These are phyloP conservation scores for Dentipellis fragilis DNA, from an alignment of 768 basidiomycete genomes.

Conservation along the genomic window DNA sequence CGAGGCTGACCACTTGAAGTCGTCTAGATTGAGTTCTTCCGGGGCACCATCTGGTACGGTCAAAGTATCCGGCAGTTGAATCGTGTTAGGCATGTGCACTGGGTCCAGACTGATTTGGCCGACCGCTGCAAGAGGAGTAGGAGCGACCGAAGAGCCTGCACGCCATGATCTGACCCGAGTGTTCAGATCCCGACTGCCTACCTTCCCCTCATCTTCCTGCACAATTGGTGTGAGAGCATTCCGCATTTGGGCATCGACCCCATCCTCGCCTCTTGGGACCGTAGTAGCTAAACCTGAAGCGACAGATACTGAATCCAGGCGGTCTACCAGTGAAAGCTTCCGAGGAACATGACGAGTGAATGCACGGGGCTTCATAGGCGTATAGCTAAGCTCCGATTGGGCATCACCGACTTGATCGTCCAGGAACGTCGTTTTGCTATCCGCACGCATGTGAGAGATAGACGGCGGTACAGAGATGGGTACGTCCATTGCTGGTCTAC, in stretches of 20 bases:
- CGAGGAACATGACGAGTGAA: constrained; percentile 44
- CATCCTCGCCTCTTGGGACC: neutral
- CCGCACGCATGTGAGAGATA: constrained; percentile 41
- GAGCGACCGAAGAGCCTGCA: constrained; percentile 39
- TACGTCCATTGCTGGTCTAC: constrained; percentile 32
- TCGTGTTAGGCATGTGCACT: constrained; percentile 37
- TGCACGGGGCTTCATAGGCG: constrained; percentile 18
- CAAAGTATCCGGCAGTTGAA: constrained; percentile 20
- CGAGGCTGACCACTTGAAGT: constrained; percentile 62
- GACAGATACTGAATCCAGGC: constrained; percentile 37
- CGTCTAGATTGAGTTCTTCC: constrained; percentile 46
- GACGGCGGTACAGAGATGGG: constrained; percentile 33
- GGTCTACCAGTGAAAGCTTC: constrained; percentile 62
- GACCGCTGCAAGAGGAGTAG: constrained; percentile 36
- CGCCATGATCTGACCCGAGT: constrained; percentile 59
- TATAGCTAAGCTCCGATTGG: constrained; percentile 16
- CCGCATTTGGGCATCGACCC: constrained; percentile 6
- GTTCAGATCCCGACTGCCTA: constrained; percentile 40
- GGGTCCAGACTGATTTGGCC: constrained; percentile 43
- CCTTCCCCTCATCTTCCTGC: constrained; percentile 50
- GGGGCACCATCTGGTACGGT: constrained; percentile 18
- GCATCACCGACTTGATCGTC: constrained; percentile 30
- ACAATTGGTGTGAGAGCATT: constrained; percentile 47
- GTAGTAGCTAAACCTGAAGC: constrained; percentile 19
- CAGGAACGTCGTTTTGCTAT: constrained; percentile 38